Base-by-base conservation (phyloP, 2,329 filamentous ascomycete species). In the Cucurbitaria berberidis region DNA sequence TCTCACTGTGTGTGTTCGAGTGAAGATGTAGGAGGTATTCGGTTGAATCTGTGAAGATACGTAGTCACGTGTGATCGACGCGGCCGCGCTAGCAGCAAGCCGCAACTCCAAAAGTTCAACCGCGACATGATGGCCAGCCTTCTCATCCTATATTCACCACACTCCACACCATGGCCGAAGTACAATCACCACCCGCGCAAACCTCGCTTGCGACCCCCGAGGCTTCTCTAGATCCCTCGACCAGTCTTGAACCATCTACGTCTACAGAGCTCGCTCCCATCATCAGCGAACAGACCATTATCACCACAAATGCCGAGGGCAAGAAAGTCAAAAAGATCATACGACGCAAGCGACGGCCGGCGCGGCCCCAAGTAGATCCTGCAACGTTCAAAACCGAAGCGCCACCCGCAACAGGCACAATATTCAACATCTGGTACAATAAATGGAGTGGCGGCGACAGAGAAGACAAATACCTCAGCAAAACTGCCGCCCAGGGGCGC, bases 381-480 rank as follows among this genome's bases (percentile, higher is more conserved):
- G 86, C 89, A 35, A 88, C 88, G 38, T 84, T 96, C 77, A 90
- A 89, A 66, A 88, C 88, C 29, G 91, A 96, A 66, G 89, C 90
- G 3, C 91, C 93, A 15, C 90, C 91, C 1, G 93, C 98, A 69
- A 98, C 93, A 0, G 95, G 95, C 47, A 96, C 91, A 0, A 91
- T 93, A 53, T 99, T 95, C 83, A 99, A 99, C 77, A 96, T 96
- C 69, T 97, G 93, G 93, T 96, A 97, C 79, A 97, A 96, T 80
- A 98, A 97, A 77, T 98, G 93, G 93, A 89, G 88, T 0, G 95
- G 95, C 62, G 95, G 95, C 69, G 95, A 99, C 76, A 86, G 92
- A 55, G 93, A 98, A 72, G 92, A 96, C 79, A 91, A 93, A 66
- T 92, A 93, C 69, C 84, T 92, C 3, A 91, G 89, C 30, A 89